Base-by-base conservation (phyloP, 1,284 basidiomycete genomes). In the Meripilus lineatus region DNA sequence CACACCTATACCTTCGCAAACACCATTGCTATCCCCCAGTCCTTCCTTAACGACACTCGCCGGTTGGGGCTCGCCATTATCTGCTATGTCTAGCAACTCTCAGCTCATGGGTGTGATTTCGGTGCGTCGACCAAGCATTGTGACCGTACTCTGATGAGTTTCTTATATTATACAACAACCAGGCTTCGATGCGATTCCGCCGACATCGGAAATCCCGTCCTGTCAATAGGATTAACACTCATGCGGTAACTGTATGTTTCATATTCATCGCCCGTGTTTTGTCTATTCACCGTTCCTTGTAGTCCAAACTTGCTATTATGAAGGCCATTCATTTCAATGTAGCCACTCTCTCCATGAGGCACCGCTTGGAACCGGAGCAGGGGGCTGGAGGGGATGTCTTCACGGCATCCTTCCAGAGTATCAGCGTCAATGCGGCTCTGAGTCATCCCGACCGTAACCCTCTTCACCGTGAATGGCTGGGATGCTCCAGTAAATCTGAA, bases 381-480 rank as follows among this genome's bases (percentile, higher is more conserved):
- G 54, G 44, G 11, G 45, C 45, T 5, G 40, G 46, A 2, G 34
- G 50, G 2, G 52, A 53, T n/a, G 58, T 64, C 24, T 75, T 79
- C 49, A 65, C 63, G 32, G 51, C 71, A n/a, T 58, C 65, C 32
- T 51, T 81, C 15, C 64, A 66, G 32, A 58, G 70, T 25, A 53
- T 75, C 6, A 50, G 51, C 1, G 49, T 74, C 24, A 55, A 58
- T 44, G 67, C 67, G 25, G 67, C 64, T 36, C 65, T 75, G 34
- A 81, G 81, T 43, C 65, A 76, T 42, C 66, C 74, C 6, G 62
- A 62, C 7, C 52, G 57, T 20, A 71, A 71, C 51, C 50, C 58
- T 7, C 57, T 77, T 3, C 81, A 84, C 56, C 64, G 63, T 26
- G 61, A 70, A 40, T 75, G 74, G 69, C 58, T 85, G 11, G 84